Evolutionary conservation across 257 asterid species (phyloP).

Genomic region (Petunia axillaris): DNA sequence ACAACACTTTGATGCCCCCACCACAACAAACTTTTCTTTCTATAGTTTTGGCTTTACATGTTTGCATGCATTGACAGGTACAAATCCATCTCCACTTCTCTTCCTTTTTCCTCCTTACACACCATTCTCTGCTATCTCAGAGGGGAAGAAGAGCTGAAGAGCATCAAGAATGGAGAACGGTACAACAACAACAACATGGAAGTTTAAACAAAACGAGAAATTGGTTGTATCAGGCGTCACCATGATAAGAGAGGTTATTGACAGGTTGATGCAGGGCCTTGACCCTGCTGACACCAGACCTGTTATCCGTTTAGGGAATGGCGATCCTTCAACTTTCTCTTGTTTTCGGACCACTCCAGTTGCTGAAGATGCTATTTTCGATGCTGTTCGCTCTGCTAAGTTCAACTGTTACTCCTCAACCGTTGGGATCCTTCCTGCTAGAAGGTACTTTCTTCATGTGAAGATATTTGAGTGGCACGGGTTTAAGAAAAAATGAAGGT

Average conservation of each 20-base stretch:
- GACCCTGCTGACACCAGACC: slow-evolving; percentile 48
- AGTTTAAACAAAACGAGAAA: slow-evolving; percentile 52
- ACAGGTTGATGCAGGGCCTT: slow-evolving; percentile 45
- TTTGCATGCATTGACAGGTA: too few relatives aligned
- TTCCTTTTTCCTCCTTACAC: too few relatives aligned
- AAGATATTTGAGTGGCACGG: too few relatives aligned
- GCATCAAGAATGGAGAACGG: slow-evolving; percentile 42
- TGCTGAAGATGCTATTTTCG: slow-evolving; percentile 68
- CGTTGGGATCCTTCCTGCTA: slow-evolving; percentile 62
- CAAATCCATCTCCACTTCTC: too few relatives aligned
- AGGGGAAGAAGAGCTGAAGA: too few relatives aligned
- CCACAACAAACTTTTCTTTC: too few relatives aligned
- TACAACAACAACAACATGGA: slow-evolving; percentile 42
- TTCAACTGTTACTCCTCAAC: slow-evolving; percentile 73
- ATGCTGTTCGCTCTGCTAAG: slow-evolving; percentile 59
- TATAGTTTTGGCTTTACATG: too few relatives aligned
- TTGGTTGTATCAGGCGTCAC: slow-evolving; percentile 55
- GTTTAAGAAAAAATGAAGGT: too few relatives aligned
- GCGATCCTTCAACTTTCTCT: slow-evolving; percentile 87
- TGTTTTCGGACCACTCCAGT: slow-evolving; percentile 56
- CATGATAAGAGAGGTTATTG: slow-evolving; percentile 51
- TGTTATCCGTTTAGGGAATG: slow-evolving; percentile 68
- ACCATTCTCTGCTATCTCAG: too few relatives aligned
- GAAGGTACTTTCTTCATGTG: slow-evolving; percentile 46
- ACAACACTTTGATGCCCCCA: too few relatives aligned